Base-by-base conservation (phyloP, 192 early-diverging fungal genomes). In the Haplosporangium gracile region DNA sequence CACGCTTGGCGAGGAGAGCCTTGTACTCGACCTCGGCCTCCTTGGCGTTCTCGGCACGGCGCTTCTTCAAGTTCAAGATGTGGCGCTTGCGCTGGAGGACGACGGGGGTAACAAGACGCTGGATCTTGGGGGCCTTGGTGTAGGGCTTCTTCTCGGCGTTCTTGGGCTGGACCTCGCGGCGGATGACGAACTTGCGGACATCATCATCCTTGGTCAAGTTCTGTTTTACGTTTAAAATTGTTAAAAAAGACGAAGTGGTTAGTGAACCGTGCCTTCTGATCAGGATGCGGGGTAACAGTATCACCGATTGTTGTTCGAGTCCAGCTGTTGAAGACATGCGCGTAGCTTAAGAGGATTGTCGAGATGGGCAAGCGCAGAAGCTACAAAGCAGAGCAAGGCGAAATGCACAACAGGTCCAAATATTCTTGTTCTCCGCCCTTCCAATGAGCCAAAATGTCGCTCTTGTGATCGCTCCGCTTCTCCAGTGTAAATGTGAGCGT, bases 161-260 rank as follows among this genome's bases (percentile, higher is more conserved):
- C 94, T 96, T 97, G 93, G 93, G 94, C 83, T 93, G 90, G 80
- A 99, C 92, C 90, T 99, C 97, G 88, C 98, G 97, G 88, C 97
- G 97, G 87, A 99, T 98, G 71, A 99, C 98, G 93, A 97, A 99
- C 94, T 99, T 97, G 94, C 97, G 97, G 78, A 99, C 98, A 93
- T 99, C 98, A 92, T 98, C 98, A 71, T 97, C 97, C 95, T 98
- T 97, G 93, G 90, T 94, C 89, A 99, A 94, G 93, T 97, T 95
- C 92, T 93, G 65, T 79, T 65, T 32, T 26, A 36, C 36, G 2
- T 32, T 9, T 65, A 32, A 7, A 74, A 10, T 68, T 70, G 11
- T 39, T 70, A 18, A 60, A 60, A 43, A 36, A 49, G 38, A 60
- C 29, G 63, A 13, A 10, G 65, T 16, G 5, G 38, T 78, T 29